Conservation (phyloP, 345 rosid genomes). For the Jatropha curcas region DNA sequence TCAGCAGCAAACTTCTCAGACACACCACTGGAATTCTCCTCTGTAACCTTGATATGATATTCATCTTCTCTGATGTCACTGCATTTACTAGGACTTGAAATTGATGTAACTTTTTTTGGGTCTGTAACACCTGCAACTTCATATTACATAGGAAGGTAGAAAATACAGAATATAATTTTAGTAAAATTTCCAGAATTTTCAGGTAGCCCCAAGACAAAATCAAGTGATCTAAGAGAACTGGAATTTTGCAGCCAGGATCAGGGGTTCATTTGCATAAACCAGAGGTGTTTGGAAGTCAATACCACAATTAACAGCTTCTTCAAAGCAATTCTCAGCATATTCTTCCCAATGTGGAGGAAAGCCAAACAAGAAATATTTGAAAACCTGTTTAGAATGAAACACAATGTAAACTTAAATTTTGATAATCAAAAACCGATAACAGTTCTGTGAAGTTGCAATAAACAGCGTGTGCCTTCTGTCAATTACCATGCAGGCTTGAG, state of each 20-base stretch:
- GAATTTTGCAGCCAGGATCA: slow-evolving; percentile 23
- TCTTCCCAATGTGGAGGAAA: slow-evolving; percentile 81
- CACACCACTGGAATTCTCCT: not conserved
- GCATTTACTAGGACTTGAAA: slow-evolving; percentile 26
- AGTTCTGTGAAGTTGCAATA: not conserved
- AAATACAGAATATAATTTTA: not conserved
- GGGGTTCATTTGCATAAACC: slow-evolving; percentile 2
- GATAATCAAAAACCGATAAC: not conserved
- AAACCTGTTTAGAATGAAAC: slow-evolving; percentile 45
- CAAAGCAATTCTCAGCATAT: slow-evolving; percentile 33
- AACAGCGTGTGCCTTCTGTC: not conserved
- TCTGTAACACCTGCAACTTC: slow-evolving; percentile 15
- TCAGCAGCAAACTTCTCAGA: slow-evolving; percentile 13
- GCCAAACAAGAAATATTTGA: slow-evolving; percentile 59
- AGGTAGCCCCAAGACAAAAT: not conserved
- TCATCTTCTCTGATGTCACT: slow-evolving; percentile 2
- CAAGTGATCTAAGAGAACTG: not conserved
- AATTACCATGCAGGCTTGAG: not conserved
- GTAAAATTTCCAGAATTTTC: not conserved
- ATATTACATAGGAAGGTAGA: slow-evolving; percentile 5
- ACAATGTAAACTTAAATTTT: slow-evolving; percentile 1
- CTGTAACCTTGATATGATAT: not conserved
- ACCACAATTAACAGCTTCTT: slow-evolving; percentile 19
- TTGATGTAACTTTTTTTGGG: slow-evolving; percentile 14
- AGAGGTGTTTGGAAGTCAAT: slow-evolving; percentile 2